Base-by-base conservation (phyloP, 495 filamentous ascomycete species). In the Talaromyces wortmannii region DNA sequence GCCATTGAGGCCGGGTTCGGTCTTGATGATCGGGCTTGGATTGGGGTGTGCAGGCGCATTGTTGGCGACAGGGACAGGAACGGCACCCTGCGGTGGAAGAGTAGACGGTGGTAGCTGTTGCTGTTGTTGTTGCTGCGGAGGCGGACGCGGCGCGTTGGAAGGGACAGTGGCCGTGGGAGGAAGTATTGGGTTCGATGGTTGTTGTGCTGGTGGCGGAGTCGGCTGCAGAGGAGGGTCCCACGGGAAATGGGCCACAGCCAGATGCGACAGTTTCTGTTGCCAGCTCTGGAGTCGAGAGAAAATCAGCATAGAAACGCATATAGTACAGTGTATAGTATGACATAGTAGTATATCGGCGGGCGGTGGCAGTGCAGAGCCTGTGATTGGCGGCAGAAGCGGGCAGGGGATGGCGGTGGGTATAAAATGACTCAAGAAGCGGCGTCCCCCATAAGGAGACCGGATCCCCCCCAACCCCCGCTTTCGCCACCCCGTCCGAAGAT, bases 231-330 rank as follows among this genome's bases (percentile, higher is more conserved):
- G 62, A 55, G 94, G 94, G 63, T 97, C 95, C 95, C 95, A 99
- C 18, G 95, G 95, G 71, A 97, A 97, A 42, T 82, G 75, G 51
- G 92, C 95, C 57, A 96, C 82, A 47, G 86, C 80, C 48, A 91
- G 80, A 60, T 83, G 82, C 0, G 92, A 86, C 17, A 97, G 82
- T 72, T 91, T 95, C 55, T 81, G 77, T 71, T 97, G 92, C 95
- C 95, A 99, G 71, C 79, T 87, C 94, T 98, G 64, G 58, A 58
- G 59, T 55, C 53, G 60, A 61, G 56, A 63, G 62, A 64, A 64
- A 66, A 66, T 67, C 63, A 63, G 60, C 31, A 10, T 43, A 23
- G 7, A 33, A 12, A 15, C 16, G 17, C 17, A 17, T 2, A 46
- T 46, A 17, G 36, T 13, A 13, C 36, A 40, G 8, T 40, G 36